These are phyloP conservation scores for Metahyphopichia silvanorum DNA, from an alignment of 805 yeast genomes.

Conservation along the genomic window DNA sequence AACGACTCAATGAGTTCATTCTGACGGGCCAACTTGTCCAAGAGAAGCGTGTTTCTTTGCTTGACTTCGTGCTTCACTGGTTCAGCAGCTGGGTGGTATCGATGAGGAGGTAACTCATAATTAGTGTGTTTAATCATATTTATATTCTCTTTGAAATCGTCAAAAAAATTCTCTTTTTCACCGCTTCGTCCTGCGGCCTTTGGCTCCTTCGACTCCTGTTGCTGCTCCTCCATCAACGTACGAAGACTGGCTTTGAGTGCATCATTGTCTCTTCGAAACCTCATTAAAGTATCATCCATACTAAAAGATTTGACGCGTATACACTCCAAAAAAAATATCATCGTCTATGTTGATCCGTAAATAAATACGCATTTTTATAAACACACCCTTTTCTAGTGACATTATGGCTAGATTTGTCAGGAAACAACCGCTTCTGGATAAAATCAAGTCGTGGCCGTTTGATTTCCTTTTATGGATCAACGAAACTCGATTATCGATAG, in stretches of 20 bases:
- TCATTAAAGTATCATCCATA: conserved; percentile 2
- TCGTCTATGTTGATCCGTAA: no score
- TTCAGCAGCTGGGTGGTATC: neutral
- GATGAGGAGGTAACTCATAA: conserved; percentile 15
- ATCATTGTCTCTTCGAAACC: conserved; percentile 3
- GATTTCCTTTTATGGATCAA: conserved; percentile 34
- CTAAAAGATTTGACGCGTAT: no score
- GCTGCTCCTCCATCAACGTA: conserved; percentile 9
- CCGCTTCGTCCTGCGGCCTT: conserved; percentile 5
- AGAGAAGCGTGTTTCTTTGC: conserved; percentile 2
- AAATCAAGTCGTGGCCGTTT: conserved; percentile 32
- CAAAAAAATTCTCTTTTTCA: conserved; percentile 9
- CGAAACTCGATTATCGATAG: conserved; percentile 35
- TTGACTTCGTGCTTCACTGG: neutral
- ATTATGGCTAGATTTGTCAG: no score
- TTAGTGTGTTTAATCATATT: conserved; percentile 16
- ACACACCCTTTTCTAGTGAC: no score
- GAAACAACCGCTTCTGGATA: conserved; percentile 26
- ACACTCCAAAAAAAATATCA: no score
- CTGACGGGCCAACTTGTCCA: conserved; percentile 6
- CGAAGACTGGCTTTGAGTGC: conserved; percentile 7
- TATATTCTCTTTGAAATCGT: conserved; percentile 19
- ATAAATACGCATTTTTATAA: no score
- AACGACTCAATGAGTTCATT: conserved; percentile 5
- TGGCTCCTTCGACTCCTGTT: conserved; percentile 6